These are phyloP conservation scores for Dendrobium officinale DNA, from an alignment of 106 monocot species.

Conservation along the genomic window DNA sequence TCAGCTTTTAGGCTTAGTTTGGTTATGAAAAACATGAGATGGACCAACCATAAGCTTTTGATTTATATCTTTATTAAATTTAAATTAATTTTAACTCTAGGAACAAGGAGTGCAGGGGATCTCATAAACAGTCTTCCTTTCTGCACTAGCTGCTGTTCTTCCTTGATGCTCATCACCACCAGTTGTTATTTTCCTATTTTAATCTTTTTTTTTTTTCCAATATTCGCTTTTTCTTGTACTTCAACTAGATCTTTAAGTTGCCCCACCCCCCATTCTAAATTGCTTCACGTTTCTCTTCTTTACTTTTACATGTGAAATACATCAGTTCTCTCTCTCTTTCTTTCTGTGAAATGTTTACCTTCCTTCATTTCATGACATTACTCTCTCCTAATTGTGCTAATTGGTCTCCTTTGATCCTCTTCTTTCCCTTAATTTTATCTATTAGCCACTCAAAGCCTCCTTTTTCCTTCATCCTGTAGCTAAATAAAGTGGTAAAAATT, in stretches of 20 bases:
- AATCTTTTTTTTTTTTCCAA: neutral
- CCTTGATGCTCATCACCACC: neutral
- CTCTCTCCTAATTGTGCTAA: neutral
- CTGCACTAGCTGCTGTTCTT: neutral
- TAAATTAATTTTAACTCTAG: neutral
- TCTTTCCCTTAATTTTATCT: neutral
- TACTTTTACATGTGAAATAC: neutral
- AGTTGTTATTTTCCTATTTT: neutral
- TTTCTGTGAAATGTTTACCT: neutral
- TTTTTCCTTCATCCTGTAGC: neutral
- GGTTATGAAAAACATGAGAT: no score
- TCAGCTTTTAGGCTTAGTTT: no score
- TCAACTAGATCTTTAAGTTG: neutral
- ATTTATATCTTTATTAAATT: no score
- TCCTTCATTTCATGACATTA: neutral
- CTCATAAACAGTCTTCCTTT: neutral
- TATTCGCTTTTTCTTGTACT: neutral
- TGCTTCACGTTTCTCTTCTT: neutral
- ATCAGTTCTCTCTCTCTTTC: neutral
- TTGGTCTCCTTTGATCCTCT: neutral
- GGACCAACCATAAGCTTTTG: no score
- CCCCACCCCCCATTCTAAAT: neutral
- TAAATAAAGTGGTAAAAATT: neutral
- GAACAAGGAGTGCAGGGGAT: neutral
- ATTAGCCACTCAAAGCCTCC: neutral